Conservation (phyloP, 805 yeast species). For the Lachancea sp. region DNA sequence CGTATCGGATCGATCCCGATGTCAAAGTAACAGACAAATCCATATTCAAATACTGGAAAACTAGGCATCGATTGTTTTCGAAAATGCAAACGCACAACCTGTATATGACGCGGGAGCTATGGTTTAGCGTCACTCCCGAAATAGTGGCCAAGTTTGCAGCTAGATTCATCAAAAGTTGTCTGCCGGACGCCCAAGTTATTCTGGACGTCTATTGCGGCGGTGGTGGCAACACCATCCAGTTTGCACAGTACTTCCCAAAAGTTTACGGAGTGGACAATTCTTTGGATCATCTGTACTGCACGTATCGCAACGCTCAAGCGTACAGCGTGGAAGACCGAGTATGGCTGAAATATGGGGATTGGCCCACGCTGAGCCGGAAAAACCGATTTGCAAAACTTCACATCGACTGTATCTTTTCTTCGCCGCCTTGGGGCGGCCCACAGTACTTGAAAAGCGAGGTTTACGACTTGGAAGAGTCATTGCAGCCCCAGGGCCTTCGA, state of each 20-base stretch:
- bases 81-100: slow-evolving; percentile 58
- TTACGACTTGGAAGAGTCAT: slow-evolving; percentile 41
- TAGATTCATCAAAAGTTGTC: slow-evolving; percentile 43
- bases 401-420: slow-evolving; percentile 48
- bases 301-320: slow-evolving; percentile 56
- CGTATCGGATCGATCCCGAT: slow-evolving; percentile 16
- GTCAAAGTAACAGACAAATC: slow-evolving; percentile 12
- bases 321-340: slow-evolving; percentile 54
- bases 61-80: slow-evolving; percentile 55
- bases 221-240: slow-evolving; percentile 79
- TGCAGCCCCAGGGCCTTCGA: slow-evolving; percentile 45
- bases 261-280: slow-evolving; percentile 62
- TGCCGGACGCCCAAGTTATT: slow-evolving; percentile 43
- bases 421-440: slow-evolving; percentile 91
- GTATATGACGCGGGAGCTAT: slow-evolving; percentile 60
- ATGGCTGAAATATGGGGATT: slow-evolving; percentile 44
- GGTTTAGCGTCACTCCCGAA: slow-evolving; percentile 91
- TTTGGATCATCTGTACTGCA: slow-evolving; percentile 55
- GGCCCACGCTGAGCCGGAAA: slow-evolving; percentile 26
- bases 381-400: slow-evolving; percentile 15
- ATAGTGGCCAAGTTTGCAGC: slow-evolving; percentile 56
- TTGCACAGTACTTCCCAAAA: slow-evolving; percentile 50
- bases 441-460: slow-evolving; percentile 38
- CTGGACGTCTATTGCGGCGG: slow-evolving; percentile 81
- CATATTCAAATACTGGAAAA: slow-evolving; percentile 50